A percentile compares a stretch with the other conserved stretches of the same genome.
Evolutionary conservation across 495 filamentous ascomycete genomes (phyloP).

Genomic region (Neurospora tetraspora): DNA sequence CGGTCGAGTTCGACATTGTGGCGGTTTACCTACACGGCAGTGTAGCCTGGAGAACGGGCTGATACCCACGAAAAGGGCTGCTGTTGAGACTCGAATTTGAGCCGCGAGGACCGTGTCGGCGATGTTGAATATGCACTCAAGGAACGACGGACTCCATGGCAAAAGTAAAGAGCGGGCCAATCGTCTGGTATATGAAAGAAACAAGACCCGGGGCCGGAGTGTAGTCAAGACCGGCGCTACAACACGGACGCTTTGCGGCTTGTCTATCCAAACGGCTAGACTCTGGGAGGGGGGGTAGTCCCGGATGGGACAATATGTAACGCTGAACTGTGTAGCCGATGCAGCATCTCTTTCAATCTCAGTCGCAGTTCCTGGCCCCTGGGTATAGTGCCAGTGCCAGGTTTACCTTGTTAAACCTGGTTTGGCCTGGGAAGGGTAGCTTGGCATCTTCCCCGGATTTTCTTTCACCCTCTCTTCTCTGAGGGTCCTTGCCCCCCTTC

Average conservation of each 20-base stretch:
- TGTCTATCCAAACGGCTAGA: neutral
- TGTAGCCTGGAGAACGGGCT: neutral
- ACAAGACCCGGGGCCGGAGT: neutral
- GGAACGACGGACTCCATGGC: neutral
- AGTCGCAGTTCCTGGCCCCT: neutral
- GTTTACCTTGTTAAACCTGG: neutral
- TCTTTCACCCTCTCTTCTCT: neutral
- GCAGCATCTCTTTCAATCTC: neutral
- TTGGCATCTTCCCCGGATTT: neutral
- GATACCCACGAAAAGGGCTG: neutral
- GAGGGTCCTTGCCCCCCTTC: neutral
- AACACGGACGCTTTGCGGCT: neutral
- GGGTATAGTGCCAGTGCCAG: neutral
- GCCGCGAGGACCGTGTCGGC: neutral
- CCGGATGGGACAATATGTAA: neutral
- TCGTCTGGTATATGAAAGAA: neutral
- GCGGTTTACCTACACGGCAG: neutral
- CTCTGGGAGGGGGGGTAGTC: neutral
- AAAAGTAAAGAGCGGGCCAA: neutral
- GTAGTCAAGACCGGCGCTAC: neutral
- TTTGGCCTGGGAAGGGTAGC: neutral
- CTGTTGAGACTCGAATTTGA: neutral
- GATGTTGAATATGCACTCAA: neutral
- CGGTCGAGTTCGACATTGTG: slow-evolving; percentile 1
- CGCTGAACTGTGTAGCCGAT: neutral